Base-by-base conservation (phyloP, 768 basidiomycete genomes). In the Coprinopsis strossmayeri region DNA sequence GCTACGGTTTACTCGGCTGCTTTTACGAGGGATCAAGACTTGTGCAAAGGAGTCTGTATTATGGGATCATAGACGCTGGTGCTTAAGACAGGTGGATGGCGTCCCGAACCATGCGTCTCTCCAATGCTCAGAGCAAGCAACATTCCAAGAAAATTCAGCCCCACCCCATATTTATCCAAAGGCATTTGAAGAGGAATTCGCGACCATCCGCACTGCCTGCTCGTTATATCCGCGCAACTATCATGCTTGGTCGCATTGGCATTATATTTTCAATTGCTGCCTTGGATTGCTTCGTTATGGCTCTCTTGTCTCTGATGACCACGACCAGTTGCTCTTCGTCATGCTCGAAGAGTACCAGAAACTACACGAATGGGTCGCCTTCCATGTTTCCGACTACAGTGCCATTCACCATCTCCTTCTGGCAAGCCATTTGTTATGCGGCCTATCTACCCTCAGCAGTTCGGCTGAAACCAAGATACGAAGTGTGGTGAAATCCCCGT, bases 11-110 rank as follows among this genome's bases (percentile, higher is more conserved):
- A 63, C 71, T 27, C 68, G 67, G 26, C 62, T 68, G 20, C 69
- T 79, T 21, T 62, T 83, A 34, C 68, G 76, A 25, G 74, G 78
- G 20, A 72, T 72, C 35, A 71, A 66, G 3, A 74, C 80, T 21
- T 76, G 71, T 55, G 73, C 77, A 20, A 88, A 86, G 63, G 76
- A 84, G 55, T 79, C 81, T 1, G 72, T 81, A 23, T 56, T 86
- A 23, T 88, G 86, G 86, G 69, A 79, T 53, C 80, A 88, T 58
- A 74, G 86, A 26, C 74, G 77, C 55, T 87, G 84, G 85, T 67
- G 84, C 34, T 67, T 85, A 12, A 56, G 54, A 15, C 60, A 58
- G 37, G 38, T 71, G 26, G 64, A 71, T 40, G 44, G 63, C 34
- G n/a, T n/a, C n/a, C n/a, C n/a, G n/a, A n/a, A n/a, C n/a, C n/a